phyloP scores from a whole-genome alignment of 768 basidiomycete genomes.

The Tephrocybe sp. region DNA sequence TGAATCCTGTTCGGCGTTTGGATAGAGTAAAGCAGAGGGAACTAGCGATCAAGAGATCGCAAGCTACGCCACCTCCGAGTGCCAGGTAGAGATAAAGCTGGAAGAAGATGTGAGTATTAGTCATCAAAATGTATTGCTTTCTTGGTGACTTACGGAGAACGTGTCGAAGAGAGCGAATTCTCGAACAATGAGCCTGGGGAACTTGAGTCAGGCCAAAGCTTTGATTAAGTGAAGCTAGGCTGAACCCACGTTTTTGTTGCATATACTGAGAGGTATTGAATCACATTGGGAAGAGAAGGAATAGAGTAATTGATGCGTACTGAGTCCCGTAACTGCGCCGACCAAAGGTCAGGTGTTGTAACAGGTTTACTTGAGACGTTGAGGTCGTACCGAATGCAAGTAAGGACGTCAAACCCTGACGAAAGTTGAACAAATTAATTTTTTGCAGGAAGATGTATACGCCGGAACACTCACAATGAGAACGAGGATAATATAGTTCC shows the following conservation, averaged over 20 bases:
- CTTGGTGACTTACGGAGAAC: constrained; percentile 26
- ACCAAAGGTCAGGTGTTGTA: not conserved
- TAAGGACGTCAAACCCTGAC: constrained; percentile 13
- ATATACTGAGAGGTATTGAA: constrained; percentile 19
- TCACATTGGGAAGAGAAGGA: not conserved
- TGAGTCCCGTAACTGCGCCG: constrained; percentile 16
- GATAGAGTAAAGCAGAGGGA: constrained; percentile 34
- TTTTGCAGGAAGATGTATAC: too few relatives aligned
- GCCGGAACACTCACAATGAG: constrained; percentile 18
- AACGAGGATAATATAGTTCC: constrained; percentile 15
- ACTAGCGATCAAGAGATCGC: constrained; percentile 38
- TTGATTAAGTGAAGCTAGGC: too few relatives aligned
- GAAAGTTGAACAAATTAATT: not conserved
- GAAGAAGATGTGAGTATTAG: not conserved
- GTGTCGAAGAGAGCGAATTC: too few relatives aligned
- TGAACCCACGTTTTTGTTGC: constrained; percentile 28
- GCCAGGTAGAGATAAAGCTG: constrained; percentile 32
- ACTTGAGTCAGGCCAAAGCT: too few relatives aligned
- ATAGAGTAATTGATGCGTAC: constrained; percentile 8
- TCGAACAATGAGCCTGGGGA: constrained; percentile 23
- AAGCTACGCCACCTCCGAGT: constrained; percentile 35
- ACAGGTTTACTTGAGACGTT: not conserved
- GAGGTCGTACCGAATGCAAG: constrained; percentile 18
- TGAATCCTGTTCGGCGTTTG: constrained; percentile 28
- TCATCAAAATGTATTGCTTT: too few relatives aligned